These are phyloP conservation scores for Lobulomyces angularis DNA, from an alignment of 192 early-diverging fungal species.

Conservation along the genomic window DNA sequence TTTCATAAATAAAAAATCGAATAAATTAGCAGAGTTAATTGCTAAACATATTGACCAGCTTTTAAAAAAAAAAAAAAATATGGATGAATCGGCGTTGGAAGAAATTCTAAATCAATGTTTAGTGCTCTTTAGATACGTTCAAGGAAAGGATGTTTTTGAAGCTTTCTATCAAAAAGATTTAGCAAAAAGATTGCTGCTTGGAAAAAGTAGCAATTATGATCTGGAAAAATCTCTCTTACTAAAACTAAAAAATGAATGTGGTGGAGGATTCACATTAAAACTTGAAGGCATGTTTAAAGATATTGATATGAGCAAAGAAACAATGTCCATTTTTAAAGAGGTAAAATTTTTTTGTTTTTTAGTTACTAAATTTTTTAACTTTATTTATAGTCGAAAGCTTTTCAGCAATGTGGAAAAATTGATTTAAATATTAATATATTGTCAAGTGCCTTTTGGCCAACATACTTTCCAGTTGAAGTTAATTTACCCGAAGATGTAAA, in stretches of 20 bases:
- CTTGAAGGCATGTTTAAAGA: slow-evolving; percentile 78
- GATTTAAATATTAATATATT: slow-evolving; percentile 70
- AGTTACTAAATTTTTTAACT: too few relatives aligned
- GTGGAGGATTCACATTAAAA: slow-evolving; percentile 62
- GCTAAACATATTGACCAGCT: too few relatives aligned
- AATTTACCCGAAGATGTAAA: slow-evolving; percentile 59
- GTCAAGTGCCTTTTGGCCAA: slow-evolving; percentile 85
- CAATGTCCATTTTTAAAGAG: slow-evolving; percentile 40
- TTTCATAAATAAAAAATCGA: too few relatives aligned
- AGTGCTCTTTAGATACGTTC: slow-evolving; percentile 62
- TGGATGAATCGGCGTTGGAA: slow-evolving; percentile 39
- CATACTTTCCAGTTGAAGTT: slow-evolving; percentile 60
- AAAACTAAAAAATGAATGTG: slow-evolving; percentile 68
- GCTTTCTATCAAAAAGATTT: slow-evolving; percentile 69
- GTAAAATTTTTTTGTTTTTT: too few relatives aligned
- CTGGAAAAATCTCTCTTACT: slow-evolving; percentile 58
- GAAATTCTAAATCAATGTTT: slow-evolving; percentile 42
- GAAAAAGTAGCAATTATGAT: slow-evolving; percentile 51
- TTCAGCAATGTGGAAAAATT: slow-evolving; percentile 28
- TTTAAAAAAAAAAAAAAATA: slow-evolving; percentile 8
- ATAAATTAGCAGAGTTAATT: too few relatives aligned
- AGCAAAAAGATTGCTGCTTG: slow-evolving; percentile 57
- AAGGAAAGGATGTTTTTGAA: slow-evolving; percentile 78
- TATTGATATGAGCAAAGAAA: slow-evolving; percentile 54
- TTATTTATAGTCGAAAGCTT: too few relatives aligned